Conservation (phyloP, 805 yeast genomes). For the Barnettozyma populi region DNA sequence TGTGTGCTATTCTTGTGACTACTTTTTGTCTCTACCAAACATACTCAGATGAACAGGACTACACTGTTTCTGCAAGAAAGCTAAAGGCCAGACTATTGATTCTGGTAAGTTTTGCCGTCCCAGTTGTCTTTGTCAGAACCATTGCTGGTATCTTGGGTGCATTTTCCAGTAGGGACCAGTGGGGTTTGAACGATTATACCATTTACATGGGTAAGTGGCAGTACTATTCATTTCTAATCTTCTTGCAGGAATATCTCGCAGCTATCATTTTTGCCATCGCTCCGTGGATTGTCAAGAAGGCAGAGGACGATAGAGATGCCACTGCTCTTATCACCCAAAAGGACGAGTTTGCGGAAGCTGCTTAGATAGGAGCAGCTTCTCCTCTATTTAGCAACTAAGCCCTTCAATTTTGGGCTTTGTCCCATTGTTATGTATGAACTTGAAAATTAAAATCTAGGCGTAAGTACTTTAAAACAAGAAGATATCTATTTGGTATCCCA, state of each 20-base stretch:
- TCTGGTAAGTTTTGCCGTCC: neutral
- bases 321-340: neutral
- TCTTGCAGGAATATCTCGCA: slow-evolving; percentile 3
- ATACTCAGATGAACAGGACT: neutral
- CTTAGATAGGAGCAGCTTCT: too few relatives aligned
- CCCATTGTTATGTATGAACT: too few relatives aligned
- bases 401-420: too few relatives aligned
- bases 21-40: neutral
- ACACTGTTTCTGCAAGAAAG: neutral
- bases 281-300: slow-evolving; percentile 1
- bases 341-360: neutral
- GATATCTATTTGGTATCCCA: too few relatives aligned
- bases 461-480: too few relatives aligned
- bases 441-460: too few relatives aligned
- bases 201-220: slow-evolving; percentile 8
- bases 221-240: slow-evolving; percentile 1
- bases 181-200: slow-evolving; percentile 3
- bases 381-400: too few relatives aligned
- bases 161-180: neutral
- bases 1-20: neutral
- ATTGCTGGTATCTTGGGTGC: slow-evolving; percentile 1
- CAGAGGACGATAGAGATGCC: neutral
- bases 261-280: neutral
- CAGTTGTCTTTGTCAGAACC: slow-evolving; percentile 1
- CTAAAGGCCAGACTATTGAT: neutral